Conservation (phyloP, 257 asterid genomes). For the Solanum pennellii region DNA sequence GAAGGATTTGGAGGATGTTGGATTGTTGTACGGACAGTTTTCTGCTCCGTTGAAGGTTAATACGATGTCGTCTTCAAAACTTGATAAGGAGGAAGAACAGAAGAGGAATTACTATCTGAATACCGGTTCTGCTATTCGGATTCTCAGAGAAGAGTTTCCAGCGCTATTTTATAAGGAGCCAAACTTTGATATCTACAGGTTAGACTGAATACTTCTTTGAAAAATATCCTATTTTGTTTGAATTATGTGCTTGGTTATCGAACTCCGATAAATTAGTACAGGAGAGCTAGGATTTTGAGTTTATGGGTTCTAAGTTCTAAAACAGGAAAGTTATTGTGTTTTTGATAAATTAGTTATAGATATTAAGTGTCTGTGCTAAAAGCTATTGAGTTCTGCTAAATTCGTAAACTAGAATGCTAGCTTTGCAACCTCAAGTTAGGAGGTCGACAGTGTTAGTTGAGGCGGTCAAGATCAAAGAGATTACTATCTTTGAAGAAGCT, state of each 20-base stretch:
- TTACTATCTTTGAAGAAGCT: not conserved
- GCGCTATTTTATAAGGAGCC: conserved; percentile 67
- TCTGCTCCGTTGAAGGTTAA: conserved; percentile 31
- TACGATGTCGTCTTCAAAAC: conserved; percentile 20
- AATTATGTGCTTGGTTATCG: not conserved
- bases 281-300: not conserved
- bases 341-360: not conserved
- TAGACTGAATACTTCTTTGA: not conserved
- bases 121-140: conserved; percentile 75
- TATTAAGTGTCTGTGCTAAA: not conserved
- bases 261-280: not conserved
- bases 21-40: conserved; percentile 28
- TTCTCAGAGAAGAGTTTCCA: conserved; percentile 85
- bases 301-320: not conserved
- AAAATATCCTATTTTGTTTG: not conserved
- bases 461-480: not conserved
- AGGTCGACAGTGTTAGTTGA: not conserved
- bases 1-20: conserved; percentile 52
- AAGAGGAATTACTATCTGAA: conserved; percentile 72
- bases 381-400: not conserved
- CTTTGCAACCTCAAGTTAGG: not conserved
- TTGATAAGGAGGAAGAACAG: conserved; percentile 50
- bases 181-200: conserved; percentile 83
- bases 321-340: not conserved
- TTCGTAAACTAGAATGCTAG: not conserved